Evolutionary conservation across 768 basidiomycete species (phyloP).

Genomic region (Suillus brevipes): DNA sequence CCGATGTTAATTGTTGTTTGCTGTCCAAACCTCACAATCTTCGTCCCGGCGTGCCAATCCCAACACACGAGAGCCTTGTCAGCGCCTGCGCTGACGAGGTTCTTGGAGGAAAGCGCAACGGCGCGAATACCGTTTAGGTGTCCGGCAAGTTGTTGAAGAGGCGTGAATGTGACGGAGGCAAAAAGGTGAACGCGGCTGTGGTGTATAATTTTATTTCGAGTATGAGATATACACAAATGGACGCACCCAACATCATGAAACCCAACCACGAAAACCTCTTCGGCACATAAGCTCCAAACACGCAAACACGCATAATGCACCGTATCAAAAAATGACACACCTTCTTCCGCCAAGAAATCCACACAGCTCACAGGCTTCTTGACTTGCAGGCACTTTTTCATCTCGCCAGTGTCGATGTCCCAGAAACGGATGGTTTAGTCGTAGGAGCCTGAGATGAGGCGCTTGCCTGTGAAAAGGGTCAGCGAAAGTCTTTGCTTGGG

Average conservation of each 20-base stretch:
- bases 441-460: slow-evolving; percentile 86
- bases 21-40: slow-evolving; percentile 89
- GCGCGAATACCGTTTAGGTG: slow-evolving; percentile 90
- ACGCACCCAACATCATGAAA: slow-evolving; percentile 89
- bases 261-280: slow-evolving; percentile 88
- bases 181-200: slow-evolving; percentile 83
- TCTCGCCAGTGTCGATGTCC: slow-evolving; percentile 70
- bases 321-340: slow-evolving; percentile 33
- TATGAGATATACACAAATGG: background rate
- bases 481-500: background rate
- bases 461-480: slow-evolving; percentile 47
- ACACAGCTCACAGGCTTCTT: slow-evolving; percentile 92
- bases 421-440: slow-evolving; percentile 93
- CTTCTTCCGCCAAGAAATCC: slow-evolving; percentile 81
- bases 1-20: slow-evolving; percentile 92
- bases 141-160: slow-evolving; percentile 79
- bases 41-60: slow-evolving; percentile 88
- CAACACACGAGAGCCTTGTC: slow-evolving; percentile 78
- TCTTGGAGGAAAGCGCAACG: slow-evolving; percentile 81
- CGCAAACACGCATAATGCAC: background rate
- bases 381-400: slow-evolving; percentile 76
- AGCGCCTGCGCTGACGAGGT: slow-evolving; percentile 82
- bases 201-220: background rate
- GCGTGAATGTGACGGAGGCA: slow-evolving; percentile 81
- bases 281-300: slow-evolving; percentile 9